A percentile compares a stretch with the other conserved stretches of the same genome.
phyloP scores from a whole-genome alignment of 2,329 filamentous ascomycete genomes.

The Talaromyces sp. region DNA sequence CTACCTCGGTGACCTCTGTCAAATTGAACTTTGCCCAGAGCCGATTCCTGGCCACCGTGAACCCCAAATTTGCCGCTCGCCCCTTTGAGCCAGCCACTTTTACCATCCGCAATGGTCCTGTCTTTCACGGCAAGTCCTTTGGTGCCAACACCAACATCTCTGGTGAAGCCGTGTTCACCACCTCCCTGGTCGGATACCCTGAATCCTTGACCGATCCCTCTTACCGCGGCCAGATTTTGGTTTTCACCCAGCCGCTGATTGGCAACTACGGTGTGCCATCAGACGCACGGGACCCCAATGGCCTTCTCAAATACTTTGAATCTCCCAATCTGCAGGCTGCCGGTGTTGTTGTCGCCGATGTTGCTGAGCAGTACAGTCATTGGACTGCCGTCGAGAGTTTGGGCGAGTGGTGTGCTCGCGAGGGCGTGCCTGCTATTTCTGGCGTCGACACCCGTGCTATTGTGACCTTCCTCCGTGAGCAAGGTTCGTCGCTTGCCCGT shows the following conservation, averaged over 20 bases:
- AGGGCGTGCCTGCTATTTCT: slow-evolving; percentile 92
- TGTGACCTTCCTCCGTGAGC: slow-evolving; percentile 91
- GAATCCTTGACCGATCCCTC: slow-evolving; percentile 73
- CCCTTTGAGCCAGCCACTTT: slow-evolving; percentile 80
- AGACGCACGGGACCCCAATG: slow-evolving; percentile 74
- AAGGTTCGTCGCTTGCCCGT: slow-evolving; percentile 89
- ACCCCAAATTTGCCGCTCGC: slow-evolving; percentile 65
- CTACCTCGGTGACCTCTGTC: slow-evolving; percentile 40
- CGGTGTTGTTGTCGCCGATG: slow-evolving; percentile 92
- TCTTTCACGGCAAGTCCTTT: slow-evolving; percentile 95
- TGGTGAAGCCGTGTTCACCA: slow-evolving; percentile 97
- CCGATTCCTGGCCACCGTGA: slow-evolving; percentile 59
- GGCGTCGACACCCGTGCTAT: slow-evolving; percentile 96
- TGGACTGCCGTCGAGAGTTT: slow-evolving; percentile 97
- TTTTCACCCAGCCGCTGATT: slow-evolving; percentile 96
- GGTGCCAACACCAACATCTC: slow-evolving; percentile 95
- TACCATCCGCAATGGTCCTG: slow-evolving; percentile 91
- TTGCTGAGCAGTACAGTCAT: slow-evolving; percentile 90
- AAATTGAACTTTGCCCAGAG: slow-evolving; percentile 29
- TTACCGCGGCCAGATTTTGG: slow-evolving; percentile 79
- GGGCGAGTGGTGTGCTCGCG: slow-evolving; percentile 88
- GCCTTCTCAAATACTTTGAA: slow-evolving; percentile 95
- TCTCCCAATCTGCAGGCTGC: slow-evolving; percentile 95
- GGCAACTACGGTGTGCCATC: slow-evolving; percentile 98
- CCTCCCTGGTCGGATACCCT: slow-evolving; percentile 93